Conservation (phyloP, 495 filamentous ascomycete species). For the Podospora pseudoanserina region DNA sequence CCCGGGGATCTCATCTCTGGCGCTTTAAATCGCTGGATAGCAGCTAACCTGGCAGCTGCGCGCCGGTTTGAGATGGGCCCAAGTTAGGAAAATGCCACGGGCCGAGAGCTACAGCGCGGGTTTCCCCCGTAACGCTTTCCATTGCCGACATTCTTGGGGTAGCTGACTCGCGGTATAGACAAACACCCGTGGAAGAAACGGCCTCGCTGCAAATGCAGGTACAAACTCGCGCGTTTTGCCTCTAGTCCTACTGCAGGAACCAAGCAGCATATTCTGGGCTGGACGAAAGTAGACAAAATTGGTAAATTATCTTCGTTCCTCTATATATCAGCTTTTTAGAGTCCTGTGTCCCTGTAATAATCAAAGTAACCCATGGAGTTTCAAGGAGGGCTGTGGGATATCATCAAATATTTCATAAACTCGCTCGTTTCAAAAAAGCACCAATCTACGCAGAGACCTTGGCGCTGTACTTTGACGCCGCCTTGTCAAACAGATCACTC, state of each 20-base stretch:
- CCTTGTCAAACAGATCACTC: conserved; percentile 72
- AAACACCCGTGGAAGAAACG: neutral
- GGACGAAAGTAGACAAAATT: neutral
- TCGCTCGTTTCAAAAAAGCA: conserved; percentile 2
- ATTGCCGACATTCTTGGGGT: neutral
- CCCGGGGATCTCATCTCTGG: neutral
- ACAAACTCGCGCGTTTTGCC: neutral
- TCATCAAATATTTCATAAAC: conserved; percentile 19
- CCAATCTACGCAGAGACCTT: conserved; percentile 57
- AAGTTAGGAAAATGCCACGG: neutral
- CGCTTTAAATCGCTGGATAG: neutral
- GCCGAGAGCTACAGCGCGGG: neutral
- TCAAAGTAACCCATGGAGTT: conserved; percentile 9
- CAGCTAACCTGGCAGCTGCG: neutral
- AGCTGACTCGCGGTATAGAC: neutral
- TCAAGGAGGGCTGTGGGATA: conserved; percentile 17
- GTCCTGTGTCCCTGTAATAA: neutral
- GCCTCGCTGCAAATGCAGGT: neutral
- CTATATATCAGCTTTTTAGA: neutral
- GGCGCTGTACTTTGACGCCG: conserved; percentile 71
- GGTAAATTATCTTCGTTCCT: neutral
- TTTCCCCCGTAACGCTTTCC: neutral
- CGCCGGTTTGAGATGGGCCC: neutral
- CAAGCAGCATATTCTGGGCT: neutral
- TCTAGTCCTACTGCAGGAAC: neutral